Percentiles rank a stretch among this genome's conserved stretches.
Conservation (phyloP, 192 early-diverging fungal genomes). For the Diversispora epigaea region DNA sequence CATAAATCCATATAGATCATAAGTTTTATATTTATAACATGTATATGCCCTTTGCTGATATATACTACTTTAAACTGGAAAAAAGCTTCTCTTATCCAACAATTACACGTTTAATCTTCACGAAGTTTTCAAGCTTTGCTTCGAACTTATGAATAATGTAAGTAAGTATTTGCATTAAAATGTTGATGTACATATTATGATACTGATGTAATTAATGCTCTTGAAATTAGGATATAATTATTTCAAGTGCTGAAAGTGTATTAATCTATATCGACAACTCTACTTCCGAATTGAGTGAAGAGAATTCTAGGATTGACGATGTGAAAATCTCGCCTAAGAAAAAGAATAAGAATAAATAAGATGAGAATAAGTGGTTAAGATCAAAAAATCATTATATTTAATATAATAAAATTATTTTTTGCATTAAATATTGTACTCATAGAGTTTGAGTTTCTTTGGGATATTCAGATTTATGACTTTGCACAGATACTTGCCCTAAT, state of each 20-base stretch:
- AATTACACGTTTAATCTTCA: constrained; percentile 1
- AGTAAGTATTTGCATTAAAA: constrained; percentile 25
- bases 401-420: too few species aligned
- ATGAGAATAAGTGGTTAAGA: too few species aligned
- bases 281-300: constrained; percentile 20
- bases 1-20: constrained; percentile 24
- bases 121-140: constrained; percentile 8
- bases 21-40: constrained; percentile 22
- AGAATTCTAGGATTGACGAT: constrained; percentile 23
- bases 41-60: constrained; percentile 23
- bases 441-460: too few species aligned
- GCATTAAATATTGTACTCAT: too few species aligned
- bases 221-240: constrained; percentile 27
- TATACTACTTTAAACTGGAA: constrained; percentile 28
- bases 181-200: constrained; percentile 8
- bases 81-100: constrained; percentile 10
- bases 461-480: too few species aligned
- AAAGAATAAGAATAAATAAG: neutral
- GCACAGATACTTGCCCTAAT: too few species aligned
- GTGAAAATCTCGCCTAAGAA: constrained; percentile 22
- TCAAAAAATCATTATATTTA: too few species aligned
- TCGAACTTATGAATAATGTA: constrained; percentile 21
- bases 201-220: neutral
- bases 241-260: constrained; percentile 23
- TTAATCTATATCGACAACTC: constrained; percentile 4